Base-by-base conservation (phyloP, 1,284 basidiomycete species). In the Ceratobasidium theobromae region DNA sequence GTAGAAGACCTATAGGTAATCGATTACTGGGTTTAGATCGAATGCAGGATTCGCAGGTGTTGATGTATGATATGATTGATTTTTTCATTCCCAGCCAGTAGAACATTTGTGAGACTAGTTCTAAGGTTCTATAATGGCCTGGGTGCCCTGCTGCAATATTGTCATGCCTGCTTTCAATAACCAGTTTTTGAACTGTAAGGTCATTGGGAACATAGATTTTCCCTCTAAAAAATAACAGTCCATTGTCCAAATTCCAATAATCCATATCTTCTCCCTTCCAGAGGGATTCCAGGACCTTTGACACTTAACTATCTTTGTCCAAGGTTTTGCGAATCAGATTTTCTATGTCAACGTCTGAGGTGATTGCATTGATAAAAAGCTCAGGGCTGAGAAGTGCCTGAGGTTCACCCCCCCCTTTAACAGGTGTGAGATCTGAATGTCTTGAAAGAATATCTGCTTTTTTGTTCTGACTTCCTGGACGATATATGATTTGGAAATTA, bases 371-470 rank as follows among this genome's bases (percentile, higher is more conserved):
- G 4, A 45, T 18, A 45, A 41, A 45, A 11, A 46, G 3, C 21
- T 45, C 16, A 27, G 40, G 40, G 25, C 28, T 46, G 18, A 45
- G 12, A 8, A 43, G 3, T 4, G 40, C 40, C 8, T 33, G 32
- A 9, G 3, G 2, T 14, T 58, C 40, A 27, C 35, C 55, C 55
- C 55, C 55, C 40, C 55, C 38, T 21, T 38, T 6, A 38, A 38
- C 4, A 25, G 28, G 33, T n/a, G n/a, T 3, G 40, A 54, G 69
- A 43, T 72, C 71, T 16, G 46, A 43, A 11, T 69, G 57, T 46
- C 69, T 27, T 4, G 72, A 70, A 18, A 75, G 67, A 9, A 74
- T 70, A 53, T 75, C 73, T 5, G 73, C 69, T 30, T 71, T 69
- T 0, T 21, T 62, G 11, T 65, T 69, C 18, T 68, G 14, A 11